phyloP scores from a whole-genome alignment of 148 eudicot species.

The Limonium bicolor region DNA sequence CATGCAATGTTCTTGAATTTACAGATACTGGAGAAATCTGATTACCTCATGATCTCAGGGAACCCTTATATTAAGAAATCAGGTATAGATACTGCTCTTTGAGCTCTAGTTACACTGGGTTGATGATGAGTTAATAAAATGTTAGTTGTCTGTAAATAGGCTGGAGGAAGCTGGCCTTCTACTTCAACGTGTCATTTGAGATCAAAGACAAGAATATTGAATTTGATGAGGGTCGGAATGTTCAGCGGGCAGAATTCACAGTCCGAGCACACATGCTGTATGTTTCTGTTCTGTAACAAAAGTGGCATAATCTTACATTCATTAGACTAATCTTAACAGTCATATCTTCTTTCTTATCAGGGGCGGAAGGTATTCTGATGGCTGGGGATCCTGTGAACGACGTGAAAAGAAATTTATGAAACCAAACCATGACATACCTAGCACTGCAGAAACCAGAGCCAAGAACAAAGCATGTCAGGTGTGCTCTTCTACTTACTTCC shows the following conservation, averaged over 20 bases:
- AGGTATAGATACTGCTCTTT: slow-evolving; percentile 21
- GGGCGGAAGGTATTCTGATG: slow-evolving; percentile 96
- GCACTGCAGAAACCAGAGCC: slow-evolving; percentile 98
- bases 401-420: slow-evolving; percentile 81
- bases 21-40: slow-evolving; percentile 83
- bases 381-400: slow-evolving; percentile 96
- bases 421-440: slow-evolving; percentile 90
- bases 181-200: slow-evolving; percentile 83
- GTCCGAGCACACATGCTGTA: slow-evolving; percentile 93
- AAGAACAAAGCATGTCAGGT: slow-evolving; percentile 98
- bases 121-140: background rate
- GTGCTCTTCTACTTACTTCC: too few species aligned
- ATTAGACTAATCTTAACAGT: too few species aligned
- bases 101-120: background rate
- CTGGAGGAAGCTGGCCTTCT: slow-evolving; percentile 96
- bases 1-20: background rate
- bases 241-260: slow-evolving; percentile 87
- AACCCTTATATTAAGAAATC: slow-evolving; percentile 75
- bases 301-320: too few species aligned
- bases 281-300: slow-evolving; percentile 15
- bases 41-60: slow-evolving; percentile 71
- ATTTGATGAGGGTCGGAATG: slow-evolving; percentile 76
- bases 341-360: slow-evolving; percentile 17
- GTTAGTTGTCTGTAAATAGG: slow-evolving; percentile 22
- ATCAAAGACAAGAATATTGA: slow-evolving; percentile 87